Conservation (phyloP, 2,329 filamentous ascomycete species). For the Septoria petroselini region DNA sequence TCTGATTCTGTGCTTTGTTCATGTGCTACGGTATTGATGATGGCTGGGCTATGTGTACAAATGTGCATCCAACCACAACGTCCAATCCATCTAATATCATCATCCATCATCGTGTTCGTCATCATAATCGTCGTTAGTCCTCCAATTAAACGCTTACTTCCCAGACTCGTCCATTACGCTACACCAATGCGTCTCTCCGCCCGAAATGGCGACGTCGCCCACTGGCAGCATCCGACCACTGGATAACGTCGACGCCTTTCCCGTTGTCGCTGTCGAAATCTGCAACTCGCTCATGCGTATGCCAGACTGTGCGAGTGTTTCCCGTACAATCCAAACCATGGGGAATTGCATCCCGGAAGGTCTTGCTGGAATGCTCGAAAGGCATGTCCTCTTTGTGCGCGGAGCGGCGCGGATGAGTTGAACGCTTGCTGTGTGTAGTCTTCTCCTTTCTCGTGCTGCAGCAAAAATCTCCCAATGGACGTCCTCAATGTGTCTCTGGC, state of each 20-base stretch:
- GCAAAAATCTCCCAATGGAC: too few species aligned
- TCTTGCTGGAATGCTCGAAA: conserved; percentile 32
- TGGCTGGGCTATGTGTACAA: too few species aligned
- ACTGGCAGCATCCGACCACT: conserved; percentile 41
- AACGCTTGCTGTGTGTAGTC: conserved; percentile 28
- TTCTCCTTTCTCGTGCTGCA: too few species aligned
- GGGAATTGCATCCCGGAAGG: conserved; percentile 35
- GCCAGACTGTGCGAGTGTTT: conserved; percentile 46
- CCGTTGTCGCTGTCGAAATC: conserved; percentile 43
- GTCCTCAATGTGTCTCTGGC: not conserved
- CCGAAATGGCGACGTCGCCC: conserved; percentile 44
- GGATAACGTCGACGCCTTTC: conserved; percentile 46
- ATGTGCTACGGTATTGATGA: too few species aligned
- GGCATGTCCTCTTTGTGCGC: conserved; percentile 30
- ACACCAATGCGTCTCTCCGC: conserved; percentile 48
- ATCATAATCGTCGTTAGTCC: not conserved
- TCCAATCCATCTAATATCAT: not conserved
- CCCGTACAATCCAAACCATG: conserved; percentile 38
- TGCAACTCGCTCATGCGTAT: conserved; percentile 48
- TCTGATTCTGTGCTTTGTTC: conserved; percentile 40
- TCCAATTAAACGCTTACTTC: conserved; percentile 29
- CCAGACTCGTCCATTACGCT: conserved; percentile 42
- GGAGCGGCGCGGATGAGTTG: conserved; percentile 31
- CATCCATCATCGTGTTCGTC: not conserved
- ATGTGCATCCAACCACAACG: conserved; percentile 39